Evolutionary conservation across 495 filamentous ascomycete species (phyloP), one percentile per base, ranked within the genome.

Genomic region (Daldinia grandis): DNA sequence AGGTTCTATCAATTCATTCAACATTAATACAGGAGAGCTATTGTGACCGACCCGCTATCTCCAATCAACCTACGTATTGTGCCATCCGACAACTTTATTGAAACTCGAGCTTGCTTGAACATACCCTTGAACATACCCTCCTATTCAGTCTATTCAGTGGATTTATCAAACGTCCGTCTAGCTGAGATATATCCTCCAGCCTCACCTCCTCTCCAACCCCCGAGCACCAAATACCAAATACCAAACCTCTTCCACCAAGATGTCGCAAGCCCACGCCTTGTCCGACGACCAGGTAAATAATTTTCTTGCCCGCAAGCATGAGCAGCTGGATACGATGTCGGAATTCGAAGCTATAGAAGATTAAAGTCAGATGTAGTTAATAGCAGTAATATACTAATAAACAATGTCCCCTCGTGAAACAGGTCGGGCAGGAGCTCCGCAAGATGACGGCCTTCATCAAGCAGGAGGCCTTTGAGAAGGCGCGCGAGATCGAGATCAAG

Each of bases 401-500:
- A 68, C 0, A 38, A 38, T 56, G 62, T 31, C 40, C 53, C 9
- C n/a, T n/a, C 27, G 42, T 51, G 4, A 37, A 55, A 42, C 72
- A 98, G 94, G 95, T 99, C 82, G 87, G 90, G 77, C 87, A 88
- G 80, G 96, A 99, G 87, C 92, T 99, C 79, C 92, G 91, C 85
- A 99, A 99, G 87, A 99, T 99, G 96, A 98, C 96, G 50, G 93
- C 94, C 79, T 99, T 99, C 91, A 99, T 99, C 89, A 91, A 91
- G 78, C 94, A 98, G 84, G 96, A 99, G 87, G 96, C 96, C 25
- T 83, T 89, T 38, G 96, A 99, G 79, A 99, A 99, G 83, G 93
- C 94, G 73, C 89, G 89, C 76, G 96, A 99, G 80, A 98, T 99
- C 83, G 86, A 93, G 70, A 88, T 98, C 82, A 98, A 98, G 82